phyloP scores from a whole-genome alignment of 108 stramenopile genomes.

The Craspedostauros australis region DNA sequence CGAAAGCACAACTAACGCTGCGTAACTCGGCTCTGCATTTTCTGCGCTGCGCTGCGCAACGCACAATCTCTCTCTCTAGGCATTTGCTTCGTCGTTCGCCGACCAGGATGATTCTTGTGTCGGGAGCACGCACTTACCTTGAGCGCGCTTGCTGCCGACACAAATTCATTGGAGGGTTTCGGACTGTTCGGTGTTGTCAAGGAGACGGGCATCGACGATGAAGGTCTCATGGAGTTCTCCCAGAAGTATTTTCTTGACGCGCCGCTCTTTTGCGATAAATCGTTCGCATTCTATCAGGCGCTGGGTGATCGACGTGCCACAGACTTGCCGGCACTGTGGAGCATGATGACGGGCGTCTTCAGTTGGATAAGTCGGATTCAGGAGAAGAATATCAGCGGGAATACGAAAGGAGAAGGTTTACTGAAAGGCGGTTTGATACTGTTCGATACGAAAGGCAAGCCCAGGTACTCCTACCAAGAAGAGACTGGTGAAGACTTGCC shows the following conservation, averaged over 20 bases:
- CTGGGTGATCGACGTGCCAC: conserved; percentile 47
- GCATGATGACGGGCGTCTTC: conserved; percentile 8
- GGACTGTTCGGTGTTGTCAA: conserved; percentile 50
- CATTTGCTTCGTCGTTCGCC: conserved; percentile 41
- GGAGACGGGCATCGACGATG: conserved; percentile 68
- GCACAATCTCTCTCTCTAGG: too few species aligned
- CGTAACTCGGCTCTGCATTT: too few species aligned
- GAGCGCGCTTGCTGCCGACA: conserved; percentile 37
- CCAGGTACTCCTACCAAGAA: conserved; percentile 54
- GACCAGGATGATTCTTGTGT: conserved; percentile 71
- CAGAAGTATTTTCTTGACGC: conserved; percentile 37
- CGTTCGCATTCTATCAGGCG: conserved; percentile 43
- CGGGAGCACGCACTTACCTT: conserved; percentile 68
- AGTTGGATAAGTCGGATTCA: conserved; percentile 31
- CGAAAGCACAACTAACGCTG: too few species aligned
- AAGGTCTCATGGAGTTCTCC: conserved; percentile 58
- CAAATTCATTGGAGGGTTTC: conserved; percentile 29
- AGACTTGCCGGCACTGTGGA: conserved; percentile 24
- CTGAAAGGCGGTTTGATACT: conserved; percentile 67
- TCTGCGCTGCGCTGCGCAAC: too few species aligned
- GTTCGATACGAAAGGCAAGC: conserved; percentile 41
- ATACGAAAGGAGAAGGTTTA: conserved; percentile 68
- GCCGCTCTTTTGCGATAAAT: conserved; percentile 52
- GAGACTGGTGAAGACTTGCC: conserved; percentile 46
- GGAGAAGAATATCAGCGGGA: conserved; percentile 50